Evolutionary conservation across 345 rosid genomes (phyloP), one percentile per base, ranked within the genome.

Genomic region (Diplotaxis tenuifolia): DNA sequence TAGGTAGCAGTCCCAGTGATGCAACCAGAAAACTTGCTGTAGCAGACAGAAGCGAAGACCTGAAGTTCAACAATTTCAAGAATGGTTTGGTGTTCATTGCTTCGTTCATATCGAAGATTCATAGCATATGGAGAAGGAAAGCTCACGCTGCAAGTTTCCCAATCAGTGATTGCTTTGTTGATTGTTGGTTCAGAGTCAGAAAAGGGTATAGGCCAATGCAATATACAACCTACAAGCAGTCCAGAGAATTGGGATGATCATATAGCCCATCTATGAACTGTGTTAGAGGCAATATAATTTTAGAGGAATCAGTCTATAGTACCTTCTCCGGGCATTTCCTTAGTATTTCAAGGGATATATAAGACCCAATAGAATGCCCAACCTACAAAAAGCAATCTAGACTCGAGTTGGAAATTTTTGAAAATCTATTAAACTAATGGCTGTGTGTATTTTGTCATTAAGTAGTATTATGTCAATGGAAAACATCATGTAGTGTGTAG

Each of bases 361-460:
- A 85, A 8, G 95, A 79, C 62, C 98, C 98, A 55, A 91, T 88
- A 53, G 97, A 94, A 70, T 94, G 97, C 54, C 90, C 97, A 82
- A 91, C 91, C 97, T 91, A 72, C 78, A 71, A 62, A 76, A 29
- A 78, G 15, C 65, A 67, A 34, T 20, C 9, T 16, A 4, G 70
- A 42, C 36, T 7, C n/a, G 50, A 45, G 50, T 45, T 45, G 50
- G 18, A 42, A 38, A 31, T 0, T 31, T 31, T 31, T 23, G 25
- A 1, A 23, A 1, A 23, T 23, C 25, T 3, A 23, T 23, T 23
- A 1, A 23, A 23, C 25, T 23, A 20, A 15, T 36, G 25, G 22
- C 4, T 18, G 11, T 19, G 20, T 20, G 14, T 20, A 32, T 32
- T 32, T 32, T 32, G 11, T 32, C 9, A 32, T 29, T 10, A 36